Percentiles rank a stretch among this genome's conserved stretches.
These are phyloP conservation scores for Pelagophyceae sp. DNA, from an alignment of 352 stramenopile species.

Conservation along the genomic window DNA sequence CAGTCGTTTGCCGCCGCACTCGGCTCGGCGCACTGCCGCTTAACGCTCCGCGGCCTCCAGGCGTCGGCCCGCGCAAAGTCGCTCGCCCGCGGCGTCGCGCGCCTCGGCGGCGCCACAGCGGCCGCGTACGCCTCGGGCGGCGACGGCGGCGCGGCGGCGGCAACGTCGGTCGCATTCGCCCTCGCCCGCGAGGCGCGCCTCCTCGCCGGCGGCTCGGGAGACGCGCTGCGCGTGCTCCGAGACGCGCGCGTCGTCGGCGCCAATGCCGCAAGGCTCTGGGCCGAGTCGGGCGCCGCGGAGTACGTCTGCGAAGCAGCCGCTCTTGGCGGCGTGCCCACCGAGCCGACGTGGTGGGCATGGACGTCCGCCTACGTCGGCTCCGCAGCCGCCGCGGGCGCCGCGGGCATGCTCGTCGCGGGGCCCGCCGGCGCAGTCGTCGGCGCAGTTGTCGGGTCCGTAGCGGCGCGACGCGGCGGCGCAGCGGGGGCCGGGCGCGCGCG, in stretches of 20 bases:
- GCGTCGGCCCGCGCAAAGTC: neutral
- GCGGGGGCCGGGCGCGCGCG: neutral
- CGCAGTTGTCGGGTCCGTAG: neutral
- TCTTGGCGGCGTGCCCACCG: no score
- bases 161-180: neutral
- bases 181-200: neutral
- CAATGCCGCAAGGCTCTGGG: neutral
- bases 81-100: neutral
- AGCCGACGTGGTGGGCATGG: neutral
- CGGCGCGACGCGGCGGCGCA: neutral
- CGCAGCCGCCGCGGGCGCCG: neutral
- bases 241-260: neutral
- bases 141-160: constrained; percentile 14
- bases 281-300: neutral
- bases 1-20: neutral
- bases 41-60: constrained; percentile 1
- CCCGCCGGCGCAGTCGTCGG: neutral
- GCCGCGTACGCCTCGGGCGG: constrained; percentile 4
- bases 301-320: neutral
- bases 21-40: neutral
- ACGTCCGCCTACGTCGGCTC: neutral
- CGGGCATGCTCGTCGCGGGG: neutral
- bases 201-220: neutral
- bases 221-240: neutral
- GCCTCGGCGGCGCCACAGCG: neutral